A percentile compares a stretch with the other conserved stretches of the same genome.
phyloP scores from a whole-genome alignment of 805 yeast species.

The Barnettozyma wickerhamii region DNA sequence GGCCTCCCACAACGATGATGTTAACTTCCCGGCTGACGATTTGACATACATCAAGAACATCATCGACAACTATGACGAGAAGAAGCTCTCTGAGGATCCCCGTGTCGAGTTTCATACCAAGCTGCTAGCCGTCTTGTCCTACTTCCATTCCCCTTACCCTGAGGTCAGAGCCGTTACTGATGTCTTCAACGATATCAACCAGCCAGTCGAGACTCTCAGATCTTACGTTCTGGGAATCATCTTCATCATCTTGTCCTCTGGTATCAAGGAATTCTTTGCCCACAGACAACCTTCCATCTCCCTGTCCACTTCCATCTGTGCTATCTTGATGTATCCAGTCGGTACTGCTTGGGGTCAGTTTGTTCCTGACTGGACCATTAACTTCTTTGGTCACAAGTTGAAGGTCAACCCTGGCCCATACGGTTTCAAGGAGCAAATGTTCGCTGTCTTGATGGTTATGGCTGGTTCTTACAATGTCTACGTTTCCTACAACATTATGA shows the following conservation, averaged over 20 bases:
- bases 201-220: constrained; percentile 47
- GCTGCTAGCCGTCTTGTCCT: constrained; percentile 10
- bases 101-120: constrained; percentile 21
- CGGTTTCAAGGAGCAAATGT: constrained; percentile 62
- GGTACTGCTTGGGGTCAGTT: constrained; percentile 37
- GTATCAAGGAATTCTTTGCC: constrained; percentile 52
- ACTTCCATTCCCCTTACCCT: constrained; percentile 53
- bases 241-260: constrained; percentile 51
- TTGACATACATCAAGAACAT: constrained; percentile 30
- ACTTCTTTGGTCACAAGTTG: constrained; percentile 31
- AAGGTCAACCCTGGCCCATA: constrained; percentile 60
- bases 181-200: constrained; percentile 42
- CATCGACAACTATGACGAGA: constrained; percentile 20
- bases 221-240: constrained; percentile 33
- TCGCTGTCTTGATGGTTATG: constrained; percentile 44
- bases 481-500: constrained; percentile 35
- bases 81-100: constrained; percentile 21
- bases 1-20: constrained; percentile 41
- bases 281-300: constrained; percentile 50
- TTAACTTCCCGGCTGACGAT: constrained; percentile 38
- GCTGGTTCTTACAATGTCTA: constrained; percentile 32
- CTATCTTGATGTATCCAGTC: constrained; percentile 42
- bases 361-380: constrained; percentile 44
- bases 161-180: constrained; percentile 64
- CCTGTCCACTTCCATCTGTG: constrained; percentile 40